A percentile compares a stretch with the other conserved stretches of the same genome.
Conservation (phyloP, 768 basidiomycete species). For the Pulveroboletus sp. region DNA sequence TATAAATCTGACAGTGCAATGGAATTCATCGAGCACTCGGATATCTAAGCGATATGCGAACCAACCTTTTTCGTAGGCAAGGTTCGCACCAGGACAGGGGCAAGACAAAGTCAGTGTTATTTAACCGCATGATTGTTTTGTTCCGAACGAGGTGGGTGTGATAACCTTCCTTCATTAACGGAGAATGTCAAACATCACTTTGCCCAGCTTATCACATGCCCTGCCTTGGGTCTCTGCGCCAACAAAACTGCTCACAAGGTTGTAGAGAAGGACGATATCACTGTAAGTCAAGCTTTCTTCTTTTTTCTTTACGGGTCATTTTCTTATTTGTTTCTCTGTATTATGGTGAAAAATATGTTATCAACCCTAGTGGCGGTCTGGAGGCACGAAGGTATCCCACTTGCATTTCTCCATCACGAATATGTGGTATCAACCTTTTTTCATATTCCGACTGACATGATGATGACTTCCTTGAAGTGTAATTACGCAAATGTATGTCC, state of each 20-base stretch:
- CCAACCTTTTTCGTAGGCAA: constrained; percentile 65
- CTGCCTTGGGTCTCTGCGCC: constrained; percentile 69
- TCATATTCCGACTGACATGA: neutral
- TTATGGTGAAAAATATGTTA: constrained; percentile 77
- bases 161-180: neutral
- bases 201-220: constrained; percentile 68
- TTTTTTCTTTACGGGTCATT: neutral
- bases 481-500: constrained; percentile 61
- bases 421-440: constrained; percentile 31
- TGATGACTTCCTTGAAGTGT: constrained; percentile 46
- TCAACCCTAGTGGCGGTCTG: constrained; percentile 83
- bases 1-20: constrained; percentile 69
- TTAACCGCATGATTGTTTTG: constrained; percentile 83
- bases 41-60: constrained; percentile 72
- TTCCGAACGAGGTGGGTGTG: constrained; percentile 64
- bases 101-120: constrained; percentile 76
- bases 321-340: neutral
- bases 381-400: constrained; percentile 84
- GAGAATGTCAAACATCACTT: neutral
- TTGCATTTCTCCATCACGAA: constrained; percentile 81
- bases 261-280: constrained; percentile 74
- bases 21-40: constrained; percentile 68
- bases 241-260: constrained; percentile 65
- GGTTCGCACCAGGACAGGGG: constrained; percentile 56
- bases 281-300: constrained; percentile 42